A percentile compares a stretch with the other conserved stretches of the same genome.
Conservation (phyloP, 2,329 filamentous ascomycete species). For the Ophiostoma novo-ulmi region DNA sequence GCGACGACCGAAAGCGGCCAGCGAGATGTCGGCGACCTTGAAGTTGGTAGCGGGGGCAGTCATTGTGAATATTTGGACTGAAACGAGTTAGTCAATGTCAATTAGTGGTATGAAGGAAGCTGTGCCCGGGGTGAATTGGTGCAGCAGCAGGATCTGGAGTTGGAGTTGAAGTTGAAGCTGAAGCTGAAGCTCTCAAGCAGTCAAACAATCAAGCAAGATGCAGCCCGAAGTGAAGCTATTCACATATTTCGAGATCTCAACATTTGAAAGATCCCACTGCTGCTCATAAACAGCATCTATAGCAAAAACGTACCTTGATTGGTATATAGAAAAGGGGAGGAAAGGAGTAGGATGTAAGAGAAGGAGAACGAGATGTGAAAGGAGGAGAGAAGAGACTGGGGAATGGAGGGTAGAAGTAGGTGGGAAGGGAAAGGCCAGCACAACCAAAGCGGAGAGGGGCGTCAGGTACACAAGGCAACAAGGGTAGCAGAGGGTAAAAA, state of each 20-base stretch:
- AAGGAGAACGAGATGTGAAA: conserved; percentile 27
- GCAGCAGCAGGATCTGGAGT: neutral
- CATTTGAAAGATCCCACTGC: too few species aligned
- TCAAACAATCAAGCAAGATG: neutral
- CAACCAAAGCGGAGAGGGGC: neutral
- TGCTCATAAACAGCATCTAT: neutral
- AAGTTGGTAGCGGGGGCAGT: conserved; percentile 83
- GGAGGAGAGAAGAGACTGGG: conserved; percentile 22
- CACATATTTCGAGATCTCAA: neutral
- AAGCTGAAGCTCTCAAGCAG: neutral
- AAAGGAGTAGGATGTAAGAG: conserved; percentile 26
- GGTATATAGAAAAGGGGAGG: conserved; percentile 16
- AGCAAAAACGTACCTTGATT: conserved; percentile 22
- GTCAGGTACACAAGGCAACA: neutral
- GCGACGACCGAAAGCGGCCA: conserved; percentile 96
- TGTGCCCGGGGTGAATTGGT: neutral
- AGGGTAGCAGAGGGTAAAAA: neutral
- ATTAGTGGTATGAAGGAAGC: neutral
- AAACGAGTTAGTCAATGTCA: neutral
- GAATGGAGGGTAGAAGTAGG: conserved; percentile 21
- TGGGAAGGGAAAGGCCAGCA: conserved; percentile 1
- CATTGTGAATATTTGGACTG: conserved; percentile 41
- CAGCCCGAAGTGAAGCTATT: conserved; percentile 1
- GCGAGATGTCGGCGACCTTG: conserved; percentile 97
- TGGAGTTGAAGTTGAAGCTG: neutral